A percentile compares a stretch with the other conserved stretches of the same genome.
phyloP scores from a whole-genome alignment of 306 rosid genomes.

The Rosa rugosa region DNA sequence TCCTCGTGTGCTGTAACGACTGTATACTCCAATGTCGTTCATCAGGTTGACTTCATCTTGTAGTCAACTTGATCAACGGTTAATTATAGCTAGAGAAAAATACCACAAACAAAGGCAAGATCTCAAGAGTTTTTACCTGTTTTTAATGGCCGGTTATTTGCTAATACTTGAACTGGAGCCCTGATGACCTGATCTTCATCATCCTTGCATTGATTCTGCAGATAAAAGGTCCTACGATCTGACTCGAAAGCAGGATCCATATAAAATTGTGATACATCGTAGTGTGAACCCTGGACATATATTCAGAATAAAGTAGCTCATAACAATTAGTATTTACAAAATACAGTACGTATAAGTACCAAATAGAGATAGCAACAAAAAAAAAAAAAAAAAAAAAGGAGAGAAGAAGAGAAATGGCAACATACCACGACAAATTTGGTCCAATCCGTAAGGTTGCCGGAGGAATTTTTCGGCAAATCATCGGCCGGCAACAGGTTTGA shows the following conservation, averaged over 20 bases:
- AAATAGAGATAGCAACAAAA: background rate
- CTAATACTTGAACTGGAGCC: constrained; percentile 29
- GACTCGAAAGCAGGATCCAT: constrained; percentile 56
- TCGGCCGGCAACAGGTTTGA: constrained; percentile 35
- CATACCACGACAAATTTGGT: constrained; percentile 57
- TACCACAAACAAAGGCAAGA: background rate
- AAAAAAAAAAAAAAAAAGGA: too few species aligned
- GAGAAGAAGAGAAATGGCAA: constrained; percentile 2
- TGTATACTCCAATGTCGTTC: background rate
- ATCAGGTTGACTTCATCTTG: background rate
- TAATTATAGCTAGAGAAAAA: background rate
- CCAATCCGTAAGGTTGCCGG: constrained; percentile 37
- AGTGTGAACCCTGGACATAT: constrained; percentile 45
- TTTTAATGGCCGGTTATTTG: background rate
- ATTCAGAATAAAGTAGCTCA: background rate
- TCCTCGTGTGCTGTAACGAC: too few species aligned
- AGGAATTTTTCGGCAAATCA: constrained; percentile 18
- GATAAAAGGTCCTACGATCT: constrained; percentile 5
- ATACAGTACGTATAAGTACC: background rate
- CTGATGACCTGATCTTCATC: constrained; percentile 33
- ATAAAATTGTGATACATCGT: too few species aligned
- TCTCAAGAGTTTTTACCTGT: constrained; percentile 41
- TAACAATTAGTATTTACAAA: background rate
- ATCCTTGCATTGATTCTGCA: constrained; percentile 52
- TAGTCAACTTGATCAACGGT: background rate